Conservation (phyloP, 768 basidiomycete species). For the Kwoniella pini region DNA sequence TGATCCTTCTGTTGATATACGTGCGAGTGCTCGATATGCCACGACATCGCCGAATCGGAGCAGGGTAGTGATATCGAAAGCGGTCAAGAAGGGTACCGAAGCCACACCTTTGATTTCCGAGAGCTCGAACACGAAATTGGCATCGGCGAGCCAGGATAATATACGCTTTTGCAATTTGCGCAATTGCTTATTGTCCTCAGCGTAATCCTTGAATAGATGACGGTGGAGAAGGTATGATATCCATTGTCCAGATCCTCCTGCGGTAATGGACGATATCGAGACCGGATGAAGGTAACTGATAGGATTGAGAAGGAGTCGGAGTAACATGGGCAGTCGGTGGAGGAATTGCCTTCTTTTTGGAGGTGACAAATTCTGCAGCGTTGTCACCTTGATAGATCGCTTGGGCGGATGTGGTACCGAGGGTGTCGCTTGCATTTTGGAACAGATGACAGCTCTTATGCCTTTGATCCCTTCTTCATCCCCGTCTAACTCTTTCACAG, state of each 20-base stretch:
- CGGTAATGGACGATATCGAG: slow-evolving; percentile 24
- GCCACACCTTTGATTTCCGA: slow-evolving; percentile 16
- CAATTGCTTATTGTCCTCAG: slow-evolving; percentile 16
- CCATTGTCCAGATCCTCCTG: slow-evolving; percentile 17
- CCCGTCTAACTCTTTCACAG: too few species aligned
- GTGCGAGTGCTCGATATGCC: slow-evolving; percentile 11
- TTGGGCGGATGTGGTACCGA: slow-evolving; percentile 26
- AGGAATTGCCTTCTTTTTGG: slow-evolving; percentile 6
- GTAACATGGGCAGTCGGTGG: slow-evolving; percentile 23
- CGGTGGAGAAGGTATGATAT: slow-evolving; percentile 16
- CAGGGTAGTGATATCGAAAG: slow-evolving; percentile 15
- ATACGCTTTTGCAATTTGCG: slow-evolving; percentile 21
- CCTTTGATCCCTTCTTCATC: background rate
- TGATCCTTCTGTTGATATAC: background rate
- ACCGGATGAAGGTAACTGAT: slow-evolving; percentile 30
- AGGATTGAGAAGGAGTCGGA: slow-evolving; percentile 29
- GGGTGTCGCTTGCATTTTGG: slow-evolving; percentile 17
- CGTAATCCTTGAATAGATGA: slow-evolving; percentile 25
- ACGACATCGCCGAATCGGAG: slow-evolving; percentile 20
- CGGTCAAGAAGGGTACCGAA: slow-evolving; percentile 21
- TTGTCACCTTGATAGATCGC: slow-evolving; percentile 28
- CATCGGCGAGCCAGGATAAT: slow-evolving; percentile 21
- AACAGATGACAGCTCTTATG: slow-evolving; percentile 26
- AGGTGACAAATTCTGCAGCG: slow-evolving; percentile 17
- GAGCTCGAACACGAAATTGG: slow-evolving; percentile 28